phyloP scores from a whole-genome alignment of 2,329 filamentous ascomycete genomes.

The Remersonia thermophila region DNA sequence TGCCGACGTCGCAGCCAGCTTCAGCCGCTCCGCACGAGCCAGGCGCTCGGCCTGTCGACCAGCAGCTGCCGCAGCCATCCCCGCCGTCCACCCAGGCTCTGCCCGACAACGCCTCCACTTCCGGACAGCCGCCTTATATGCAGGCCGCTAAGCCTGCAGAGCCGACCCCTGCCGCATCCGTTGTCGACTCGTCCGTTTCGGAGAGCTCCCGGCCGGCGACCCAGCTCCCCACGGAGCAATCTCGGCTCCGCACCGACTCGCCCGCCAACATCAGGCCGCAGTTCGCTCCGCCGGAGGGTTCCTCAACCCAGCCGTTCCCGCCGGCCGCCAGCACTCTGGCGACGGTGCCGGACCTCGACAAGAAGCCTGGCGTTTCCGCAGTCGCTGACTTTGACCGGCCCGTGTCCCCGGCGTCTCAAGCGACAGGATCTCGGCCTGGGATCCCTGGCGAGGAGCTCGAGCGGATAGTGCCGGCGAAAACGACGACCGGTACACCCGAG shows the following conservation, averaged over 20 bases:
- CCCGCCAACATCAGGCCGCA: slow-evolving; percentile 10
- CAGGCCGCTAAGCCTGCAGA: slow-evolving; percentile 6
- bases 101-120: not conserved
- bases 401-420: slow-evolving; percentile 9
- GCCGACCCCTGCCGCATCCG: slow-evolving; percentile 9
- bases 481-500: too few species aligned
- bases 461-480: not conserved
- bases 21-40: slow-evolving; percentile 2
- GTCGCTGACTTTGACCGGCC: slow-evolving; percentile 5
- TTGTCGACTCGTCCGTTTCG: slow-evolving; percentile 13
- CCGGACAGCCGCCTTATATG: slow-evolving; percentile 1
- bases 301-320: slow-evolving; percentile 1
- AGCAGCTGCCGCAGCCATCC: slow-evolving; percentile 5
- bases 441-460: slow-evolving; percentile 7
- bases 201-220: slow-evolving; percentile 12
- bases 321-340: not conserved
- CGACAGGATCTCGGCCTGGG: not conserved
- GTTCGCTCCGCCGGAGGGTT: slow-evolving; percentile 6
- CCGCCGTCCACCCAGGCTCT: slow-evolving; percentile 4
- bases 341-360: too few species aligned
- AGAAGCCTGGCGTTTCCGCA: not conserved
- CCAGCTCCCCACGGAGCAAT: slow-evolving; percentile 8
- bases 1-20: slow-evolving; percentile 2
- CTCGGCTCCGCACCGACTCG: slow-evolving; percentile 8
- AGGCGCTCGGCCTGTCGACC: not conserved